phyloP scores from a whole-genome alignment of 2,329 filamentous ascomycete species.

The Apiospora koreana region DNA sequence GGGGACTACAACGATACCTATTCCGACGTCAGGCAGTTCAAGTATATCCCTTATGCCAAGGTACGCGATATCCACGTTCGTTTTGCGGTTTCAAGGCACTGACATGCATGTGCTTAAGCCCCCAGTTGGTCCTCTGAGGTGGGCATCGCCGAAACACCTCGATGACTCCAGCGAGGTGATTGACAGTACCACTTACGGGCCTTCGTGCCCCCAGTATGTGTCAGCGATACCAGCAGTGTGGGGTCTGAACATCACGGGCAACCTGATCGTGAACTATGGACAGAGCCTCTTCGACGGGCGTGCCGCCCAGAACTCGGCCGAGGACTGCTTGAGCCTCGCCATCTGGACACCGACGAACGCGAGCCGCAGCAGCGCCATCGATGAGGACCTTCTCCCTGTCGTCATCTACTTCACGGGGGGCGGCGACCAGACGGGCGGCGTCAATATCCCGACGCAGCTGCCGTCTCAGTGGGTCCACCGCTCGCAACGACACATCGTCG shows the following conservation, averaged over 20 bases:
- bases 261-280: constrained; percentile 32
- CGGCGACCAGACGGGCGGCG: constrained; percentile 36
- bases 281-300: constrained; percentile 28
- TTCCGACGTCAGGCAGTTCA: constrained; percentile 38
- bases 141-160: constrained; percentile 23
- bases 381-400: constrained; percentile 31
- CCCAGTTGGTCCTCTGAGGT: constrained; percentile 22
- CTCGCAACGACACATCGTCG: constrained; percentile 32
- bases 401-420: constrained; percentile 32
- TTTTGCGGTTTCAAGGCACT: not conserved
- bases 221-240: constrained; percentile 29
- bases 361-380: no score
- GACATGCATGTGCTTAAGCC: constrained; percentile 24
- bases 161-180: constrained; percentile 22
- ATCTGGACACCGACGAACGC: constrained; percentile 32
- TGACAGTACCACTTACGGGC: constrained; percentile 13
- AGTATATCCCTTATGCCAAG: constrained; percentile 38
- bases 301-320: constrained; percentile 19
- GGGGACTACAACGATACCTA: constrained; percentile 33
- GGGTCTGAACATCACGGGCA: constrained; percentile 30
- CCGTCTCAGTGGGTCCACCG: constrained; percentile 37
- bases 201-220: constrained; percentile 37
- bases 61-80: not conserved
- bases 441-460: constrained; percentile 40
- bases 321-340: constrained; percentile 38